Conservation (phyloP, 768 basidiomycete genomes). For the Pleurotus tuber-regium region DNA sequence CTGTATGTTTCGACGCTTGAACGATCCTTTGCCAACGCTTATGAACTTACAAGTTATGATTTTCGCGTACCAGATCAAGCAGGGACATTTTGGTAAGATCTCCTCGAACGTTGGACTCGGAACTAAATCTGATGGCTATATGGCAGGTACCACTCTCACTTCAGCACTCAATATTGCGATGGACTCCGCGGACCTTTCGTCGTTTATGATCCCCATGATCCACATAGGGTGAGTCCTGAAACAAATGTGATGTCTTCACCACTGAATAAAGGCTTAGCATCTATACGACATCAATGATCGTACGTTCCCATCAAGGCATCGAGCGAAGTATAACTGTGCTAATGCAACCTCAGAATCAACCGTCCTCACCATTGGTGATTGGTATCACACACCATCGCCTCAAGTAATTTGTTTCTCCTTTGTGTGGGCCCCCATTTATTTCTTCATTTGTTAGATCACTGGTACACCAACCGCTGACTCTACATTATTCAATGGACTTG, state of each 20-base stretch:
- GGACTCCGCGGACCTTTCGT: slow-evolving; percentile 34
- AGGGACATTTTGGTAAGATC: slow-evolving; percentile 39
- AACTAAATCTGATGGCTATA: slow-evolving; percentile 5
- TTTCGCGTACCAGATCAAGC: slow-evolving; percentile 28
- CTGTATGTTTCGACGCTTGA: slow-evolving; percentile 25
- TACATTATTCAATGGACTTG: slow-evolving; percentile 47
- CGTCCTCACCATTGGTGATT: slow-evolving; percentile 39
- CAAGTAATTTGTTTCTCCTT: not conserved
- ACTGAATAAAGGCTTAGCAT: not conserved
- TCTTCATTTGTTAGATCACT: not conserved
- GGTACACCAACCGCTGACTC: slow-evolving; percentile 18
- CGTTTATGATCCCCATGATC: slow-evolving; percentile 32
- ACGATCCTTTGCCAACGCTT: not conserved
- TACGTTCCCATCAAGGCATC: not conserved
- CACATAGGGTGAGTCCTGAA: slow-evolving; percentile 14
- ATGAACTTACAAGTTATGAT: slow-evolving; percentile 9
- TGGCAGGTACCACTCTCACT: slow-evolving; percentile 1
- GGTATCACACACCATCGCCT: slow-evolving; percentile 21
- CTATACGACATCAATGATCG: slow-evolving; percentile 26
- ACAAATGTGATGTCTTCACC: not conserved
- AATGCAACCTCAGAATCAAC: slow-evolving; percentile 35
- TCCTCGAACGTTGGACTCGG: slow-evolving; percentile 31
- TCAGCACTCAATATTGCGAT: not conserved
- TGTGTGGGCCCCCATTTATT: not conserved
- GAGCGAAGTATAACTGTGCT: too few species aligned